These are phyloP conservation scores for Candida adriatica DNA, from an alignment of 805 yeast genomes.

Conservation along the genomic window DNA sequence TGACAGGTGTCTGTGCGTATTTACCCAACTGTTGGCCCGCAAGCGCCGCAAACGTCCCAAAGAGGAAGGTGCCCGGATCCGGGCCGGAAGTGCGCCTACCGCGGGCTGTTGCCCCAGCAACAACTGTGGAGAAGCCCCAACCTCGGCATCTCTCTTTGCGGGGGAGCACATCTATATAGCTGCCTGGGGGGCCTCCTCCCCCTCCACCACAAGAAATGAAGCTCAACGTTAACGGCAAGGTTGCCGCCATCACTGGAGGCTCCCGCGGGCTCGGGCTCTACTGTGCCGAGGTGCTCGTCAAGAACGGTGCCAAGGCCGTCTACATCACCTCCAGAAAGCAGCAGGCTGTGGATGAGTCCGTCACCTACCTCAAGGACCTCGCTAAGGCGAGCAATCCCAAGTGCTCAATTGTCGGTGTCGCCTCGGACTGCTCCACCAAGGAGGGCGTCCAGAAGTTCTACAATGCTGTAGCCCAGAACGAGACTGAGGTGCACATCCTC, in stretches of 20 bases:
- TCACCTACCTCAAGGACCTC: constrained; percentile 24
- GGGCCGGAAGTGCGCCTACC: no score
- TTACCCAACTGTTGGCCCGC: constrained; percentile 17
- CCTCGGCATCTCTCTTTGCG: no score
- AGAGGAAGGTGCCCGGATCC: no score
- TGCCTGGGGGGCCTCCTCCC: background rate
- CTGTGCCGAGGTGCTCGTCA: constrained; percentile 58
- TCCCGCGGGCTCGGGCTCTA: constrained; percentile 68
- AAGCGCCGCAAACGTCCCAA: background rate
- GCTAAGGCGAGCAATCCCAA: constrained; percentile 24
- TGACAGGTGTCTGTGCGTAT: constrained; percentile 1
- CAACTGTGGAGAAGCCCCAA: background rate
- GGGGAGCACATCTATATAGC: no score
- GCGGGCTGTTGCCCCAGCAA: no score
- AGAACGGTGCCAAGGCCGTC: constrained; percentile 55
- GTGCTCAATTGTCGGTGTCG: constrained; percentile 36
- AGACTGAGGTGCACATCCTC: constrained; percentile 47
- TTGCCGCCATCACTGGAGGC: constrained; percentile 67
- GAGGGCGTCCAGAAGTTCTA: constrained; percentile 40
- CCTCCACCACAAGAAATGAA: constrained; percentile 19
- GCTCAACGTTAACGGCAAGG: constrained; percentile 47
- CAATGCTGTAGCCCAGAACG: constrained; percentile 34
- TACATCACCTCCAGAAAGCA: constrained; percentile 60
- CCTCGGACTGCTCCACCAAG: constrained; percentile 50
- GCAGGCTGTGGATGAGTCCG: constrained; percentile 56